Base-by-base conservation (phyloP, 768 basidiomycete genomes). In the Trametes coccinea region DNA sequence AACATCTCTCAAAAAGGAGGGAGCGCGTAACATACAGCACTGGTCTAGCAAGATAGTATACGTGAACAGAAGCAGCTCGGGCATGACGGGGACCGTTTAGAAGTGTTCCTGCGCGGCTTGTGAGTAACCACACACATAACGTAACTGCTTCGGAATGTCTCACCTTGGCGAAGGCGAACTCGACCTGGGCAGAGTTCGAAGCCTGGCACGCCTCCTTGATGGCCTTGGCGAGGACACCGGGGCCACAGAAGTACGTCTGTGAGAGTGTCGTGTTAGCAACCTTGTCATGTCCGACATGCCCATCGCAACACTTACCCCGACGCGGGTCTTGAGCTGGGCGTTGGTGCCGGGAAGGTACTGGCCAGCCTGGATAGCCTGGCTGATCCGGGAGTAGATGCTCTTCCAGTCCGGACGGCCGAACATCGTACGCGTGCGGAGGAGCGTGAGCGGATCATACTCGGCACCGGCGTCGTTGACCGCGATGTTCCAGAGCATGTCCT, bases 371-470 rank as follows among this genome's bases (percentile, higher is more conserved):
- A 98, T 92, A 3, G 89, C 89, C 63, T 84, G 81, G 66, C 82
- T 82, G 75, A 95, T 85, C 61, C 82, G 82, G 22, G 79, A 76
- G 73, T 92, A 96, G 71, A 97, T 90, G 45, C 80, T 75, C 73
- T 86, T 87, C 88, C 92, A 98, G 72, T 96, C 86, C 17, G 95
- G 95, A 39, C 95, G 88, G 14, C 95, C 94, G 70, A 91, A 97
- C 81, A 90, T 89, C 22, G 95, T 97, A 43, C 90, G 88, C 17
- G 92, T 86, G 61, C 90, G 87, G 59, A 97, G 86, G 37, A 93
- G 84, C 2, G 95, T 96, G 60, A 98, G 77, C 33, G 94, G 92
- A 71, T 95, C 93, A 71, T 91, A 92, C 53, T 91, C 88, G 5
- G 90, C 86, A 58, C 89, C 90, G 22, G 86, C 87, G 67, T 93